Conservation (phyloP, 2,329 filamentous ascomycete genomes). For the Aquanectria penicillioides region DNA sequence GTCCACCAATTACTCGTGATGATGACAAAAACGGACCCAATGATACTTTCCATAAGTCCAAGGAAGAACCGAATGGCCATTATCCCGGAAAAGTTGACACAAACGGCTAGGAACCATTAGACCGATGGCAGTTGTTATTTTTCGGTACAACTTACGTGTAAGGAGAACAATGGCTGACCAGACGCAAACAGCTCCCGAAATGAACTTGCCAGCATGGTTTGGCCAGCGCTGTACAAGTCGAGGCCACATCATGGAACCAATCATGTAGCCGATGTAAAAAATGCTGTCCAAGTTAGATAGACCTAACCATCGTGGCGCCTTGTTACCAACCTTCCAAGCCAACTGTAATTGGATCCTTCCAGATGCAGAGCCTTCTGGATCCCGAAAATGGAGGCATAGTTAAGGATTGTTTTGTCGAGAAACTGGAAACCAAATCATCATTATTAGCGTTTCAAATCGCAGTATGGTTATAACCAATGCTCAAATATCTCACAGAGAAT, state of each 20-base stretch:
- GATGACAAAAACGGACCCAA: slow-evolving; percentile 18
- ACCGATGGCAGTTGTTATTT: background rate
- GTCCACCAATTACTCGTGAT: slow-evolving; percentile 22
- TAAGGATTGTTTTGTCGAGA: slow-evolving; percentile 15
- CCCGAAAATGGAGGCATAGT: slow-evolving; percentile 17
- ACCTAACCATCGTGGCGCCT: background rate
- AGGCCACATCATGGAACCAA: slow-evolving; percentile 10
- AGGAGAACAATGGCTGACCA: slow-evolving; percentile 10
- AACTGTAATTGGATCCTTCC: slow-evolving; percentile 14
- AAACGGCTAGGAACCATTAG: background rate
- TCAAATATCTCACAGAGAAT: background rate
- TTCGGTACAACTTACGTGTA: slow-evolving; percentile 3
- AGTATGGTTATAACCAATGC: background rate
- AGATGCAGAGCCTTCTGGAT: slow-evolving; percentile 13
- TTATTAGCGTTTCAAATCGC: too few relatives aligned
- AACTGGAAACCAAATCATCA: background rate
- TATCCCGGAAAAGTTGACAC: slow-evolving; percentile 11
- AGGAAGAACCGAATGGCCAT: slow-evolving; percentile 12
- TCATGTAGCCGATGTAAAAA: slow-evolving; percentile 16
- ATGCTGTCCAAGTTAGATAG: background rate
- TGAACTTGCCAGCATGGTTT: slow-evolving; percentile 12
- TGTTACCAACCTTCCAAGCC: slow-evolving; percentile 8
- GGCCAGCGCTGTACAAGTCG: slow-evolving; percentile 12
- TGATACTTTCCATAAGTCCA: slow-evolving; percentile 7
- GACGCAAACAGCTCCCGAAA: background rate